Base-by-base conservation (phyloP, 768 basidiomycete species). In the Mycena polygramma region DNA sequence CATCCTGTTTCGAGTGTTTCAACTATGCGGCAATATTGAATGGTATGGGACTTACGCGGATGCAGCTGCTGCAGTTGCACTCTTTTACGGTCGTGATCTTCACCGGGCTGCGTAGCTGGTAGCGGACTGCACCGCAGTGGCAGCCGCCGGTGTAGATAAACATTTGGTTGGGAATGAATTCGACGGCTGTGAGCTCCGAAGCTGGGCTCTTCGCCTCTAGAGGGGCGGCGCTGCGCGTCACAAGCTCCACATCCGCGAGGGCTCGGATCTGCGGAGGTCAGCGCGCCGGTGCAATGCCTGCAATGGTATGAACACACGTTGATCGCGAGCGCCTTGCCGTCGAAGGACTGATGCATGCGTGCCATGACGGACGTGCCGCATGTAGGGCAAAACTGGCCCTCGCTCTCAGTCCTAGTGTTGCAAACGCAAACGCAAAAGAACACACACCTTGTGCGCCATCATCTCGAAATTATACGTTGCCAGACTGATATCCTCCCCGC, bases 291-390 rank as follows among this genome's bases (percentile, higher is more conserved):
- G 19, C 45, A 46, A 22, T 9, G 8, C 8, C 22, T 22, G 7
- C 5, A 24, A n/a, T 35, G 26, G 41, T 2, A 11, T 7, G 41
- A 41, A 2, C 57, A 10, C 49, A 60, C 66, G 19, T 66, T 66
- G 9, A 66, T 43, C 11, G 20, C 57, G 1, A 66, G 52, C 10
- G 10, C 5, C 36, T 13, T 37, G 5, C 39, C 57, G 24, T 43
- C 19, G 43, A 36, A 13, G 2, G 24, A 51, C 10, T 62, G 7
- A 15, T 19, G 37, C 19, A 41, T 17, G 20, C 49, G 48, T 2
- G 39, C 66, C 57, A 69, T 43, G 45, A 70, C 58, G 1, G 64
- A 62, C 19, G 69, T 70, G 6, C 69, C 69, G 45, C 69, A 70
- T 20, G 57, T 70, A 35, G 69, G 58, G 54, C 69, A 70, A 46